Base-by-base conservation (phyloP, 1,139 yeast genomes). In the Candida smagusa region DNA sequence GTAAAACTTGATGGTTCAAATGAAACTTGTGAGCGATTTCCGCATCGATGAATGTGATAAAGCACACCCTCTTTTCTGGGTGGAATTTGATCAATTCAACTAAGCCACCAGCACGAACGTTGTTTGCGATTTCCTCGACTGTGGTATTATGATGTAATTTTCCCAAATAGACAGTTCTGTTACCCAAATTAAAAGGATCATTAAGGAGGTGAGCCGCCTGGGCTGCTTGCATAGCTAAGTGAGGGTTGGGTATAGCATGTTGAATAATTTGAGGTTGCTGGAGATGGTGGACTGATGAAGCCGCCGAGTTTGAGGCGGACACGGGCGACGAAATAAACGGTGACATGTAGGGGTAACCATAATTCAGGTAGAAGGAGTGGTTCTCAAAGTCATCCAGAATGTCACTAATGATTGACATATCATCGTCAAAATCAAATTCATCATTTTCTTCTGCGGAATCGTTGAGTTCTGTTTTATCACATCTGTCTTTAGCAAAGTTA, bases 111-210 rank as follows among this genome's bases (percentile, higher is more conserved):
- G 75, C 74, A 36, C 76, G 56, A 16, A 71, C 72, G 44, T 71
- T 71, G 41, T 71, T 71, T 24, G 76, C 75, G 36, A 72, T 69
- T 44, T 72, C 77, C 47, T 71, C 77, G n/a, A 69, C 56, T 2
- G 74, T 63, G 4, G 76, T 63, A 37, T 59, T 60, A 7, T 71
- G 69, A 45, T 70, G 77, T 30, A 72, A 59, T 41, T 69, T 68
- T 6, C 75, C 75, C 38, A 72, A 54, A 45, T 65, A 71, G 22
- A 72, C 65, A 1, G 76, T 64, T 40, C 77, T 54, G 44, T 71
- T 71, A 6, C 26, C 26, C 11, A n/a, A 4, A 9, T 23, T 9
- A 9, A 23, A 23, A 9, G 26, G 26, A n/a, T 23, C 26, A 9
- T 9, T n/a, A n/a, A 23, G 7, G 37, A 41, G 33, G 31, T 44